phyloP scores from a whole-genome alignment of 495 filamentous ascomycete genomes.

The Hypoxylon rickii region DNA sequence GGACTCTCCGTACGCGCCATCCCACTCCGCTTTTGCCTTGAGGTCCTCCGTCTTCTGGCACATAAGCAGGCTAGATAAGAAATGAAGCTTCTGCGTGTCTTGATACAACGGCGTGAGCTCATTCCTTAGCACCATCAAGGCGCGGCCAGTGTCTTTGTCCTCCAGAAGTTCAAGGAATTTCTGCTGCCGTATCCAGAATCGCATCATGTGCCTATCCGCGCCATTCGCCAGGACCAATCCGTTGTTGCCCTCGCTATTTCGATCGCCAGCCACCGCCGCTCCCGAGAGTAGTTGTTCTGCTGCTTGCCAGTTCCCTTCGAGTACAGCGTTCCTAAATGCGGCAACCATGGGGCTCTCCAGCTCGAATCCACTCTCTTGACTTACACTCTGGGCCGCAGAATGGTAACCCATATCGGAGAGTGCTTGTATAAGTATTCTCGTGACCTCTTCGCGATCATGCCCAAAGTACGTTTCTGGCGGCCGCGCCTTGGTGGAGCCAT shows the following conservation, averaged over 20 bases:
- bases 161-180: constrained; percentile 95
- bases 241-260: constrained; percentile 47
- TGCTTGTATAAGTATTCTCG: constrained; percentile 89
- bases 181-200: constrained; percentile 84
- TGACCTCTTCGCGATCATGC: constrained; percentile 92
- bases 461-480: constrained; percentile 58
- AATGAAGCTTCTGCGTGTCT: constrained; percentile 73
- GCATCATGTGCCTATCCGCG: constrained; percentile 51
- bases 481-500: constrained; percentile 43
- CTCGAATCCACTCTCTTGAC: constrained; percentile 82
- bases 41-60: constrained; percentile 79
- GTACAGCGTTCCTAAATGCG: constrained; percentile 78
- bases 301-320: constrained; percentile 80
- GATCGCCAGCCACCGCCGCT: constrained; percentile 53
- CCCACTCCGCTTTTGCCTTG: constrained; percentile 82
- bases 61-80: constrained; percentile 89
- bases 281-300: constrained; percentile 83
- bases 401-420: constrained; percentile 86
- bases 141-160: constrained; percentile 68
- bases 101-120: constrained; percentile 89
- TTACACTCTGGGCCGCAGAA: constrained; percentile 71
- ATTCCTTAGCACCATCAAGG: constrained; percentile 78
- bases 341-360: constrained; percentile 86
- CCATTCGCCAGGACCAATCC: constrained; percentile 53
- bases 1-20: constrained; percentile 81